A percentile compares a stretch with the other conserved stretches of the same genome.
Conservation (phyloP, 345 rosid species). For the Geranium rotundifolium region DNA sequence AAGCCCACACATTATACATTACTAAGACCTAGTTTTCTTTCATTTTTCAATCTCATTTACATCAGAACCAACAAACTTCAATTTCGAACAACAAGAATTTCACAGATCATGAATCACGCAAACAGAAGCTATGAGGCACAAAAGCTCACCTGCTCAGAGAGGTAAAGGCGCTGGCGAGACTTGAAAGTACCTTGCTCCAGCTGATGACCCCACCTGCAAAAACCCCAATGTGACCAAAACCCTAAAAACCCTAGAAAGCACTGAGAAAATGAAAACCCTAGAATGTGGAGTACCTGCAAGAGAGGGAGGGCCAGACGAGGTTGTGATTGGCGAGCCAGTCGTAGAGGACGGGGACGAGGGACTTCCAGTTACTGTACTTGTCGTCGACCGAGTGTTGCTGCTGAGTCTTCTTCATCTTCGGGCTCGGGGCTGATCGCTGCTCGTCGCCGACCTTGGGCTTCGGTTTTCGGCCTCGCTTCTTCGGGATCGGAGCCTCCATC, state of each 20-base stretch:
- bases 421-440: conserved; percentile 2
- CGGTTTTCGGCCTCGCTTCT: conserved; percentile 92
- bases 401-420: conserved; percentile 23
- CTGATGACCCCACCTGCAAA: conserved; percentile 80
- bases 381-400: conserved; percentile 62
- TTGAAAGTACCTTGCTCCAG: conserved; percentile 71
- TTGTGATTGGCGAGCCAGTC: no score
- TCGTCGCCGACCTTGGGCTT: conserved; percentile 55
- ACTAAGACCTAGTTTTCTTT: no score
- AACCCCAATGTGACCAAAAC: neutral
- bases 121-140: neutral
- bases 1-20: no score
- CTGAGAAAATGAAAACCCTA: conserved; percentile 19
- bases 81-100: no score
- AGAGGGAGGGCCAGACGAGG: no score
- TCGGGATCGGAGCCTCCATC: conserved; percentile 27
- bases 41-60: no score
- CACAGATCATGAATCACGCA: no score
- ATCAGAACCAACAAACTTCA: no score
- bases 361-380: conserved; percentile 91
- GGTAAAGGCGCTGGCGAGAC: conserved; percentile 80
- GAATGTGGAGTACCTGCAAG: conserved; percentile 52
- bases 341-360: no score
- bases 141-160: conserved; percentile 59
- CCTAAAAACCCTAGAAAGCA: neutral